Evolutionary conservation across 306 rosid genomes (phyloP).

Genomic region (Begonia loranthoides): DNA sequence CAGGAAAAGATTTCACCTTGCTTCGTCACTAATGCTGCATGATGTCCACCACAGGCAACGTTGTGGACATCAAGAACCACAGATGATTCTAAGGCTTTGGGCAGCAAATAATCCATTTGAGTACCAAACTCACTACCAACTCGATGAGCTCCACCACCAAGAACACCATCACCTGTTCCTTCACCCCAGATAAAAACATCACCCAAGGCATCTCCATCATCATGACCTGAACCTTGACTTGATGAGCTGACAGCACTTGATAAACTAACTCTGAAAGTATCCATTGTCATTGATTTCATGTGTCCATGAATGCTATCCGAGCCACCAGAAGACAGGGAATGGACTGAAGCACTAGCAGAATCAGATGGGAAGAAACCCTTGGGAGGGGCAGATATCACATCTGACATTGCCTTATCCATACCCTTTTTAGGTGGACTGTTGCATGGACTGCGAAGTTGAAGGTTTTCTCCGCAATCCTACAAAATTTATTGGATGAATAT

Average conservation of each 20-base stretch:
- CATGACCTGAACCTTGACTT: conserved; percentile 99
- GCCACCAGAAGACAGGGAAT: conserved; percentile 94
- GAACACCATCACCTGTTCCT: conserved; percentile 91
- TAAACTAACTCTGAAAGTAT: conserved; percentile 94
- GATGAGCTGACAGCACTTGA: conserved; percentile 98
- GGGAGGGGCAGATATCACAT: conserved; percentile 72
- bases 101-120: conserved; percentile 77
- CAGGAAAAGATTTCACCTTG: conserved; percentile 96
- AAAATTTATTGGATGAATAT: conserved; percentile 16
- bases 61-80: conserved; percentile 93
- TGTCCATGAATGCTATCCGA: conserved; percentile 93
- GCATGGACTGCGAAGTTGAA: conserved; percentile 83
- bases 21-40: conserved; percentile 93
- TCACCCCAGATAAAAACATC: conserved; percentile 99
- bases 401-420: conserved; percentile 76
- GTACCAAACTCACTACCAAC: conserved; percentile 42
- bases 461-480: conserved; percentile 82
- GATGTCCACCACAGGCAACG: conserved; percentile 91
- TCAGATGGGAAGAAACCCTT: conserved; percentile 88
- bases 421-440: conserved; percentile 95
- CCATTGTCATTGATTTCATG: conserved; percentile 79
- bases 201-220: conserved; percentile 98
- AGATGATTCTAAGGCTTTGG: conserved; percentile 91
- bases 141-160: conserved; percentile 84
- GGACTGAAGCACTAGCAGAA: conserved; percentile 86